A percentile compares a stretch with the other conserved stretches of the same genome.
Conservation (phyloP, 192 early-diverging fungal species). For the Diversispora eburnea region DNA sequence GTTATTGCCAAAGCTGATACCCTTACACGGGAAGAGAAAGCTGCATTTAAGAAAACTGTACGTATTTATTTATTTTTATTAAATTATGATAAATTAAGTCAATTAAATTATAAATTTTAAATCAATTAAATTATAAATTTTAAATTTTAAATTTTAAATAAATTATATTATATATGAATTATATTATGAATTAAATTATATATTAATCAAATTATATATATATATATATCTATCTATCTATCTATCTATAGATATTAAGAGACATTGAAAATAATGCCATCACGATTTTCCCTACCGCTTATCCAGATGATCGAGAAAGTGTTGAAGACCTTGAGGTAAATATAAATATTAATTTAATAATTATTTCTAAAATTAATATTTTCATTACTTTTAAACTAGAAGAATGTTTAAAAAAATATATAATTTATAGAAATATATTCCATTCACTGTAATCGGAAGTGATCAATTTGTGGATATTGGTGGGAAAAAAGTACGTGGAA, state of each 20-base stretch:
- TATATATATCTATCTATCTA: too few relatives aligned
- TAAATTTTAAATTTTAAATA: too few relatives aligned
- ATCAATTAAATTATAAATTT: background rate
- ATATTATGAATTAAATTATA: too few relatives aligned
- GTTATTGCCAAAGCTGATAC: conserved; percentile 82
- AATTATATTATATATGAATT: background rate
- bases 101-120: too few relatives aligned
- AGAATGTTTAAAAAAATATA: background rate
- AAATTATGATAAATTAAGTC: background rate
- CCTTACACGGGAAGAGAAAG: conserved; percentile 61
- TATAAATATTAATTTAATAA: background rate
- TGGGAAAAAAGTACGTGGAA: conserved; percentile 63
- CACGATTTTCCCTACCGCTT: conserved; percentile 66
- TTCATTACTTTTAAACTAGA: background rate
- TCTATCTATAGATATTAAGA: too few relatives aligned
- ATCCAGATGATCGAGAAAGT: conserved; percentile 67
- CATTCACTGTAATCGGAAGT: conserved; percentile 83
- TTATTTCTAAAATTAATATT: background rate
- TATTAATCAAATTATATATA: background rate
- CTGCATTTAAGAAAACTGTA: conserved; percentile 62
- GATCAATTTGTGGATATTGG: conserved; percentile 58
- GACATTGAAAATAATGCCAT: conserved; percentile 67
- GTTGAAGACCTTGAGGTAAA: conserved; percentile 59
- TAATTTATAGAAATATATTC: conserved; percentile 56
- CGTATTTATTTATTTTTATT: conserved; percentile 20